phyloP scores from a whole-genome alignment of 2,329 filamentous ascomycete species.

The Arthrobotrys pseudoclavata region DNA sequence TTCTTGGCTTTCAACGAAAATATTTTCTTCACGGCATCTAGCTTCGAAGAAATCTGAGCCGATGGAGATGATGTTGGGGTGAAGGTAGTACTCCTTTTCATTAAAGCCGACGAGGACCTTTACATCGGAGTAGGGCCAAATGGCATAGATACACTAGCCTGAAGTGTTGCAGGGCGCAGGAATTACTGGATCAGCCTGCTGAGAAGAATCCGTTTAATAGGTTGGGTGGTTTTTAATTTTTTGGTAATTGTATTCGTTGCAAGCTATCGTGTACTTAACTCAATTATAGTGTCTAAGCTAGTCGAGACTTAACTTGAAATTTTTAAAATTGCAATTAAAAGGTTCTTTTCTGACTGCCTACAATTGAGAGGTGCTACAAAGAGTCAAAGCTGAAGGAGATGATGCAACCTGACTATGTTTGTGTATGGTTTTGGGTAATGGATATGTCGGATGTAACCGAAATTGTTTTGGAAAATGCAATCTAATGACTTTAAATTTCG shows the following conservation, averaged over 20 bases:
- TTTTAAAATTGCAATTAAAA: too few species aligned
- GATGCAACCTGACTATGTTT: neutral
- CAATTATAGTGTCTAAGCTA: too few species aligned
- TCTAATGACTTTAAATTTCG: conserved; percentile 4
- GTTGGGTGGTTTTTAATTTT: too few species aligned
- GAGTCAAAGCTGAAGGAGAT: too few species aligned
- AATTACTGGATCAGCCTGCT: neutral
- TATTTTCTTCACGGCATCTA: neutral
- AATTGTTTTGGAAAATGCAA: neutral
- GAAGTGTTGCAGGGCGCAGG: neutral
- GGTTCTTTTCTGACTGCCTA: too few species aligned
- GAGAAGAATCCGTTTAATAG: neutral
- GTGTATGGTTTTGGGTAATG: neutral
- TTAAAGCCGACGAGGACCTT: conserved; percentile 1
- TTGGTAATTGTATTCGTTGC: too few species aligned
- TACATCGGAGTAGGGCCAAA: conserved; percentile 27
- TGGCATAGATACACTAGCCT: neutral
- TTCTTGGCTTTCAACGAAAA: neutral
- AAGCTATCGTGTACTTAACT: too few species aligned
- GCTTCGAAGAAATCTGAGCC: conserved; percentile 41
- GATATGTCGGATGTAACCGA: neutral
- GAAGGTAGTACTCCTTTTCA: conserved; percentile 10
- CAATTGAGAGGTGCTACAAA: too few species aligned
- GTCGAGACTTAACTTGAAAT: too few species aligned
- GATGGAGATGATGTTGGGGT: conserved; percentile 1